These are phyloP conservation scores for Aquanectria penicillioides DNA, from an alignment of 2,329 filamentous ascomycete genomes.

Conservation along the genomic window DNA sequence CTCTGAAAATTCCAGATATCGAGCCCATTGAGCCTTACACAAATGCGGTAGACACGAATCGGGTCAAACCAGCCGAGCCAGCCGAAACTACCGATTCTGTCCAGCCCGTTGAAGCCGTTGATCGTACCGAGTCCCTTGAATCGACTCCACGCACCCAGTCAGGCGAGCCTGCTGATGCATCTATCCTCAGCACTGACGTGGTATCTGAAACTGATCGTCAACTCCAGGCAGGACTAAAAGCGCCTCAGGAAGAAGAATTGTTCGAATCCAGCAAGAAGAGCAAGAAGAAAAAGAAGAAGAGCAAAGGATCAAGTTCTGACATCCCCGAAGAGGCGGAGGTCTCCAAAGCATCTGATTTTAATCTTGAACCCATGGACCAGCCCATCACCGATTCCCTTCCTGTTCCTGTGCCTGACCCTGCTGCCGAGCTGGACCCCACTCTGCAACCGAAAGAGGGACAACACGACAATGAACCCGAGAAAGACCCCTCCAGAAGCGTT, in stretches of 20 bases:
- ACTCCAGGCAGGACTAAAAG: not conserved
- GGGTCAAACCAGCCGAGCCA: not conserved
- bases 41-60: no score
- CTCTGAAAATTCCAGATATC: not conserved
- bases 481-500: no score
- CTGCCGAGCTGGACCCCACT: not conserved
- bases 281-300: slow-evolving; percentile 26
- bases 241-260: not conserved
- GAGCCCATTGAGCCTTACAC: not conserved
- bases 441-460: no score
- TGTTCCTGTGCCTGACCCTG: not conserved
- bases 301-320: not conserved
- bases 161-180: slow-evolving; percentile 11
- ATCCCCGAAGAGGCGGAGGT: not conserved
- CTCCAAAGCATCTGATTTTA: not conserved
- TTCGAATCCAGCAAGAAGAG: slow-evolving; percentile 36
- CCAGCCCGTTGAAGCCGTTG: not conserved
- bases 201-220: not conserved
- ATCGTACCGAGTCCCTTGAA: not conserved
- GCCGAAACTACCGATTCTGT: not conserved
- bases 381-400: not conserved
- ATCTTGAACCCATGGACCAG: not conserved
- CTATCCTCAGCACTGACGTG: not conserved
- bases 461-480: no score
- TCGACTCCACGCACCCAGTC: not conserved